Evolutionary conservation across 208 protist species (phyloP), one percentile per base, ranked within the genome.

Genomic region (Crithidia bombi): DNA sequence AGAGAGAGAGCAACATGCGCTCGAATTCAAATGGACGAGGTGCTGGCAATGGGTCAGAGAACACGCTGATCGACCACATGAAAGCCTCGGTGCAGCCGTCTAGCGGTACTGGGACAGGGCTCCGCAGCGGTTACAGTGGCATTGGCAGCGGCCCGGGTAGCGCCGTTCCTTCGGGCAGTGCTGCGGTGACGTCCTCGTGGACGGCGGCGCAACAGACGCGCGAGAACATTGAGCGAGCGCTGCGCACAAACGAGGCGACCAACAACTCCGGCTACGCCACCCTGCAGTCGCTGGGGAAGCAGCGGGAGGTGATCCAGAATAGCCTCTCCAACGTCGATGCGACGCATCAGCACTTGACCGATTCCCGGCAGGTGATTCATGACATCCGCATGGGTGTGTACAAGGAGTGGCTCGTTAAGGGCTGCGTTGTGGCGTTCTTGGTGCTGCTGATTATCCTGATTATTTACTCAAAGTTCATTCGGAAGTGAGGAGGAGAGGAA

Each of bases 351-450:
- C 74, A 89, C 49, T 75, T 91, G 38, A 47, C 66, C 23, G 86
- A 83, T 30, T 85, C 83, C 0, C 79, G 79, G 6, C 70, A 80
- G 61, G 74, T 82, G 0, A 91, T 93, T 74, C 85, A 71, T 19
- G 73, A 82, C 47, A 89, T 93, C 64, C 88, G 88, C 47, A 79
- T 86, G 73, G 49, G 75, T 11, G 83, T 93, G 39, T 93, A 89
- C 59, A 88, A 86, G 74, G 88, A 93, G 70, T 93, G 85, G 82
- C 70, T 85, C 6, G 69, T 86, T 35, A 93, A 93, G 62, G 85
- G 74, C 25, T 65, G 71, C 28, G 83, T 93, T 0, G 62, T 93
- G 25, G 50, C 65, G 3, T 54, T 78, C 10, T 55, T 93, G 21
- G 14, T 93, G 47, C 33, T 80, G 50, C 44, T 93, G 55, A 79